Conservation (phyloP, 306 rosid species). For the Hippophae rhamnoides region DNA sequence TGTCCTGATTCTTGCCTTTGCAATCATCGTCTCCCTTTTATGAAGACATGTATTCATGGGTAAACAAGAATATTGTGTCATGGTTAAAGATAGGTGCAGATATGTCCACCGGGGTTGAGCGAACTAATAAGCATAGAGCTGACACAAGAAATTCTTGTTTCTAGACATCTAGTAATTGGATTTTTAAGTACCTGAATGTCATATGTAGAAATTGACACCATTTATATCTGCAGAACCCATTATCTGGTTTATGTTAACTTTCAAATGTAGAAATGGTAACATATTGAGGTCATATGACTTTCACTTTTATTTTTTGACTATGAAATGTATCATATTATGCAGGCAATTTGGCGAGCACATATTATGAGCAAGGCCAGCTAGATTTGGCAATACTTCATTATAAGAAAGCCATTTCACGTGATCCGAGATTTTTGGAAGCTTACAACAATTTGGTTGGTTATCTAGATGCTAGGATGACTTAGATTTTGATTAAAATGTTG, state of each 20-base stretch:
- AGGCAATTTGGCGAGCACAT: slow-evolving; percentile 90
- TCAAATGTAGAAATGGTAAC: not conserved
- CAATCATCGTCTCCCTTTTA: no score
- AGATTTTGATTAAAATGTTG: slow-evolving; percentile 1
- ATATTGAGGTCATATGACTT: not conserved
- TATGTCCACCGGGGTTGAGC: no score
- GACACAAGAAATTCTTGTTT: no score
- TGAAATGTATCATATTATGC: slow-evolving; percentile 14
- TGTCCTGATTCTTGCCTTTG: no score
- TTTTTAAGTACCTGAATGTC: no score
- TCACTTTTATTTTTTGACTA: not conserved
- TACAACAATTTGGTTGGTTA: slow-evolving; percentile 87
- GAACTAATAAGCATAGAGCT: no score
- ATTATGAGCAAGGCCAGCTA: slow-evolving; percentile 89
- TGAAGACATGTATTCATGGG: no score
- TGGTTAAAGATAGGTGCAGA: no score
- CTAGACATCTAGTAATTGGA: no score
- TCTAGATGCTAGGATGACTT: slow-evolving; percentile 4
- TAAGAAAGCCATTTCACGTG: slow-evolving; percentile 84
- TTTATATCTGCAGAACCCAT: no score
- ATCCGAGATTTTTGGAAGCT: slow-evolving; percentile 95
- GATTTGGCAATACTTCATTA: slow-evolving; percentile 92
- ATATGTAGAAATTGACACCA: no score
- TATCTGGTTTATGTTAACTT: not conserved
- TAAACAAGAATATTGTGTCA: no score